Evolutionary conservation across 2,329 filamentous ascomycete genomes (phyloP).

Genomic region (Kalaharituber pfeilii): DNA sequence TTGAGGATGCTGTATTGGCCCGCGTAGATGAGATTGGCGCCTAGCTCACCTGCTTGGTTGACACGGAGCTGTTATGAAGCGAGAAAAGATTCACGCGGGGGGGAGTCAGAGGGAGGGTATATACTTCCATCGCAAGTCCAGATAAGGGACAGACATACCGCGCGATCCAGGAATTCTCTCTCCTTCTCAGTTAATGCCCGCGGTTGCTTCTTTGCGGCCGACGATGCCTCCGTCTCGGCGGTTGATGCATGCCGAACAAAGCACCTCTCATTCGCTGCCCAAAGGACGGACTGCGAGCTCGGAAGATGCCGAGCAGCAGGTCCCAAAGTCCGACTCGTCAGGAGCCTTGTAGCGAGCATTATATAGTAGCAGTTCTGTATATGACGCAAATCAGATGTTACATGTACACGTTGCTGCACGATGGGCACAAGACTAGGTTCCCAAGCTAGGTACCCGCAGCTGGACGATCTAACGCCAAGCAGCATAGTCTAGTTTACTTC

Average conservation of each 20-base stretch:
- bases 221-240: background rate
- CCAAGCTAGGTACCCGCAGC: too few species aligned
- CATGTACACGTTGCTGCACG: too few species aligned
- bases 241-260: background rate
- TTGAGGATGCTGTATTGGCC: conserved; percentile 72
- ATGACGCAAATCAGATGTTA: too few species aligned
- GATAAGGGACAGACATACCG: conserved; percentile 32
- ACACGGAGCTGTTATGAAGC: conserved; percentile 76
- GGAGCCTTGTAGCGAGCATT: too few species aligned
- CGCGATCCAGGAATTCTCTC: conserved; percentile 55
- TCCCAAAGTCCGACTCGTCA: too few species aligned
- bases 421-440: too few species aligned
- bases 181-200: conserved; percentile 52
- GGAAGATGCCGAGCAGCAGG: too few species aligned
- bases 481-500: too few species aligned
- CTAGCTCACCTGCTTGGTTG: conserved; percentile 95
- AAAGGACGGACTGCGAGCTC: too few species aligned
- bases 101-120: background rate
- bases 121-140: background rate
- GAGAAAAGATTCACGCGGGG: conserved; percentile 1
- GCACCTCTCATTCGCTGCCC: too few species aligned
- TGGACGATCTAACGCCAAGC: too few species aligned
- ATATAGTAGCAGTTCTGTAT: too few species aligned
- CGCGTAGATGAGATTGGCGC: conserved; percentile 83
- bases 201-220: conserved; percentile 16